phyloP scores from a whole-genome alignment of 495 filamentous ascomycete genomes.

The Podospora pseudocomata region DNA sequence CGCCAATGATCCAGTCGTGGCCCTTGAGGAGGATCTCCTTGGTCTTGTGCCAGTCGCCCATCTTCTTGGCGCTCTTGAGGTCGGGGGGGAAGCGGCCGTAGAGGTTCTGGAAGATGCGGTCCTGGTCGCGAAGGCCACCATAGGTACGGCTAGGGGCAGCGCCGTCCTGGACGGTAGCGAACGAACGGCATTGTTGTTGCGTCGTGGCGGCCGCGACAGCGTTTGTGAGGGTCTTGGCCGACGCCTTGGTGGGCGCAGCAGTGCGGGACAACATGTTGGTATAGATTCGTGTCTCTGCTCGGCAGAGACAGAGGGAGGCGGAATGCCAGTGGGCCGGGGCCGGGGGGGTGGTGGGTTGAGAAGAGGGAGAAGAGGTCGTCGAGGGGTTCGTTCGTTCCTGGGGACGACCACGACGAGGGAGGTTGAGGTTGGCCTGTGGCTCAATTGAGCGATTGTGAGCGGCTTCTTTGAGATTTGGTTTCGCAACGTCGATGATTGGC shows the following conservation, averaged over 20 bases:
- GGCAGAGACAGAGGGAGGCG: slow-evolving; percentile 38
- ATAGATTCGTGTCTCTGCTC: slow-evolving; percentile 32
- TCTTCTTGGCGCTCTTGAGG: slow-evolving; percentile 92
- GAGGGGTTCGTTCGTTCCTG: background rate
- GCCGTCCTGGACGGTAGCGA: slow-evolving; percentile 88
- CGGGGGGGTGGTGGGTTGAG: slow-evolving; percentile 10
- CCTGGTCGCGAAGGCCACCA: slow-evolving; percentile 88
- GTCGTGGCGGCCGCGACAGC: slow-evolving; percentile 26
- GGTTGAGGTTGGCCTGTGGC: slow-evolving; percentile 19
- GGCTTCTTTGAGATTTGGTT: slow-evolving; percentile 32
- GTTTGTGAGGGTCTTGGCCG: slow-evolving; percentile 39
- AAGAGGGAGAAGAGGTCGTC: slow-evolving; percentile 1
- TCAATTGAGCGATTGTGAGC: slow-evolving; percentile 22
- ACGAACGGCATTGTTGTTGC: slow-evolving; percentile 33
- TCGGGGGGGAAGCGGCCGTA: slow-evolving; percentile 89
- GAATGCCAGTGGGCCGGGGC: slow-evolving; percentile 39
- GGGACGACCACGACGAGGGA: background rate
- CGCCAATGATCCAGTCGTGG: slow-evolving; percentile 96
- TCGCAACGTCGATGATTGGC: slow-evolving; percentile 29
- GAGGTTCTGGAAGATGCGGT: slow-evolving; percentile 97
- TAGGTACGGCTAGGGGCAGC: slow-evolving; percentile 63
- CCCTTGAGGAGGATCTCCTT: slow-evolving; percentile 97
- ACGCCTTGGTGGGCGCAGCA: slow-evolving; percentile 43
- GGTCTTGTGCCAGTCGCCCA: slow-evolving; percentile 98
- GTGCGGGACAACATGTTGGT: slow-evolving; percentile 48